Conservation (phyloP, 306 rosid genomes). For the Acacia crassicarpa region DNA sequence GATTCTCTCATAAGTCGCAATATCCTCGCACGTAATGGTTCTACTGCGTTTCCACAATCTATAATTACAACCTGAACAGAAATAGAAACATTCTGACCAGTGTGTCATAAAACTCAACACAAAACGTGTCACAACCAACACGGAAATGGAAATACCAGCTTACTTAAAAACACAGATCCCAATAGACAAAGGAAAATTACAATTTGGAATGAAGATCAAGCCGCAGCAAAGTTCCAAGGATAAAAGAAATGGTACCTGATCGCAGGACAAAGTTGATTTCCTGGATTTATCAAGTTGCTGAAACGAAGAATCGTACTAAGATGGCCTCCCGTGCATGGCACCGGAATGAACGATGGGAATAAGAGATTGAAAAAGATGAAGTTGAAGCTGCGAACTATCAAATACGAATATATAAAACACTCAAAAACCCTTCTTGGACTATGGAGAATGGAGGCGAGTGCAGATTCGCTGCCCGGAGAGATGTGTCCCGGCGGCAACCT, state of each 20-base stretch:
- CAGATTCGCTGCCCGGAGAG: background rate
- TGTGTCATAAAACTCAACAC: background rate
- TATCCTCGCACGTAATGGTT: background rate
- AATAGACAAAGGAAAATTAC: background rate
- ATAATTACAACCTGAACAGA: background rate
- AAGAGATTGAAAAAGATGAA: background rate
- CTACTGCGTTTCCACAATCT: background rate
- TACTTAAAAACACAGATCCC: background rate
- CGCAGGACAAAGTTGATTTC: background rate
- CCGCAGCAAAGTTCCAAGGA: background rate
- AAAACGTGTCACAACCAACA: background rate
- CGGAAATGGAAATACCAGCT: background rate
- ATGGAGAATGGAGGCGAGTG: background rate
- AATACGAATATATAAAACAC: background rate
- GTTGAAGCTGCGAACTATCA: background rate
- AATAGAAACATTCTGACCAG: background rate
- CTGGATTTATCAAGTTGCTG: background rate
- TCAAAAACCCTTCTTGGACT: background rate
- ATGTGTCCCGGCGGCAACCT: background rate
- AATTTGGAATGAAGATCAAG: background rate
- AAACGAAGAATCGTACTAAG: background rate
- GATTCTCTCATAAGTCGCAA: background rate
- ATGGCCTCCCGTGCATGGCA: background rate
- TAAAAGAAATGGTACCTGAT: background rate
- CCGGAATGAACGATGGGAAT: background rate